Evolutionary conservation across 495 filamentous ascomycete genomes (phyloP).

Genomic region (Cryomyces antarcticus): DNA sequence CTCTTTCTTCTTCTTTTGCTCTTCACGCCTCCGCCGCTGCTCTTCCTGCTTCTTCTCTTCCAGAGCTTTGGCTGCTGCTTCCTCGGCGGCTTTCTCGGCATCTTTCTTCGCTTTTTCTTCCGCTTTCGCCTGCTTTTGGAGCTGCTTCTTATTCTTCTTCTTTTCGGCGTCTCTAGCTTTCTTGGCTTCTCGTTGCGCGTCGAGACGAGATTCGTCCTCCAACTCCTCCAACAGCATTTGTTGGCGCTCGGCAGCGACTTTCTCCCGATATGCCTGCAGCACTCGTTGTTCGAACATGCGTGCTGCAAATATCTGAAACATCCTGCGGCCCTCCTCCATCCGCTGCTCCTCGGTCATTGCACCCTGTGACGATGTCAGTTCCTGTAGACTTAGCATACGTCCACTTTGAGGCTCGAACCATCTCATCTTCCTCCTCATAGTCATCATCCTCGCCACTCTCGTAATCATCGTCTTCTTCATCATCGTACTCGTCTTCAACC

Average conservation of each 20-base stretch:
- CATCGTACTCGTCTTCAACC: slow-evolving; percentile 54
- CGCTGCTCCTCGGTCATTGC: slow-evolving; percentile 94
- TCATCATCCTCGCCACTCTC: slow-evolving; percentile 76
- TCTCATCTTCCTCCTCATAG: slow-evolving; percentile 76
- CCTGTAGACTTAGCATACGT: neutral
- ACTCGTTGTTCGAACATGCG: slow-evolving; percentile 98
- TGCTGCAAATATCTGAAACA: slow-evolving; percentile 99
- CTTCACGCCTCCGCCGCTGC: slow-evolving; percentile 57
- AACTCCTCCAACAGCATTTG: slow-evolving; percentile 81
- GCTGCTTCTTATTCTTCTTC: slow-evolving; percentile 71
- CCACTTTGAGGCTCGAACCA: slow-evolving; percentile 26
- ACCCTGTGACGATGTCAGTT: slow-evolving; percentile 44
- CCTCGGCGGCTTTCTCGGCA: slow-evolving; percentile 80
- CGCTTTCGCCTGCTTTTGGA: slow-evolving; percentile 68
- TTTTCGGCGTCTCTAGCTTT: slow-evolving; percentile 84
- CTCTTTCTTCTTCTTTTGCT: slow-evolving; percentile 79
- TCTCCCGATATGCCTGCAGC: slow-evolving; percentile 89
- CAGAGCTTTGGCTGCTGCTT: slow-evolving; percentile 50
- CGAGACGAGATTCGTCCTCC: slow-evolving; percentile 56
- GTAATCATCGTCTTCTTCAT: slow-evolving; percentile 75
- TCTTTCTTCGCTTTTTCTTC: slow-evolving; percentile 77
- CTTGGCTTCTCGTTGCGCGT: slow-evolving; percentile 67
- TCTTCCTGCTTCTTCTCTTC: slow-evolving; percentile 71
- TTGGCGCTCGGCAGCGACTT: slow-evolving; percentile 81
- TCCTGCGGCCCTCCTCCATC: slow-evolving; percentile 94